Percentiles rank a stretch among this genome's conserved stretches.
Evolutionary conservation across 371 early-diverging fungal genomes (phyloP).

Genomic region (Mortierella sp.): DNA sequence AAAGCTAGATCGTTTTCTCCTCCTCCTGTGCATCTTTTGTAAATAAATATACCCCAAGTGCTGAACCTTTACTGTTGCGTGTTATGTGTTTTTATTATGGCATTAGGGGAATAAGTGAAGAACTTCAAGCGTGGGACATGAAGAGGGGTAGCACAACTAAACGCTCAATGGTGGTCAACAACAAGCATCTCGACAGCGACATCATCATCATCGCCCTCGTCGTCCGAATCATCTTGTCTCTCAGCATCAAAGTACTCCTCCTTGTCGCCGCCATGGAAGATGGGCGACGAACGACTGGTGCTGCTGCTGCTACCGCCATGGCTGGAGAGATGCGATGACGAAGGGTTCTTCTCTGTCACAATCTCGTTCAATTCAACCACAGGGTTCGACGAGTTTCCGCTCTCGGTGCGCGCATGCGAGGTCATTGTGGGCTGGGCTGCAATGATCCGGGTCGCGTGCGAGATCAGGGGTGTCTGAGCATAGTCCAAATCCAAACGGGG

Average conservation of each 20-base stretch:
- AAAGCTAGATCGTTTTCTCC: background rate
- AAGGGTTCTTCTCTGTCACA: slow-evolving; percentile 26
- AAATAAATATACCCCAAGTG: background rate
- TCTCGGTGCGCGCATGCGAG: slow-evolving; percentile 15
- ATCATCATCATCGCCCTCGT: slow-evolving; percentile 51
- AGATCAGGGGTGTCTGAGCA: slow-evolving; percentile 40
- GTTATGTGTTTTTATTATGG: background rate
- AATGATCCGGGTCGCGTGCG: slow-evolving; percentile 46
- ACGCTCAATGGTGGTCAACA: slow-evolving; percentile 25
- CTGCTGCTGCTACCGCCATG: background rate
- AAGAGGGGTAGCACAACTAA: background rate
- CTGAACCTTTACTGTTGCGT: background rate
- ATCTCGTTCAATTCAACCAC: slow-evolving; percentile 32
- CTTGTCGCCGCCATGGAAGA: slow-evolving; percentile 36
- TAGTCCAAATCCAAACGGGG: slow-evolving; percentile 22
- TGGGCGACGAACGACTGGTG: slow-evolving; percentile 10
- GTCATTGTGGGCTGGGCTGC: slow-evolving; percentile 42
- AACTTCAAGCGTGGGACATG: background rate
- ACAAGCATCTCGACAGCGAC: slow-evolving; percentile 50
- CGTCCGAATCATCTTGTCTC: slow-evolving; percentile 46
- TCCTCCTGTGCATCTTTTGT: background rate
- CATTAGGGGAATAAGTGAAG: background rate
- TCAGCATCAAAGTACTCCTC: slow-evolving; percentile 48
- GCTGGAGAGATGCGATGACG: background rate
- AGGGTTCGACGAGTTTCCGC: background rate